A percentile compares a stretch with the other conserved stretches of the same genome.
These are phyloP conservation scores for Phlebiopsis flavidoalba DNA, from an alignment of 768 basidiomycete genomes.

Conservation along the genomic window DNA sequence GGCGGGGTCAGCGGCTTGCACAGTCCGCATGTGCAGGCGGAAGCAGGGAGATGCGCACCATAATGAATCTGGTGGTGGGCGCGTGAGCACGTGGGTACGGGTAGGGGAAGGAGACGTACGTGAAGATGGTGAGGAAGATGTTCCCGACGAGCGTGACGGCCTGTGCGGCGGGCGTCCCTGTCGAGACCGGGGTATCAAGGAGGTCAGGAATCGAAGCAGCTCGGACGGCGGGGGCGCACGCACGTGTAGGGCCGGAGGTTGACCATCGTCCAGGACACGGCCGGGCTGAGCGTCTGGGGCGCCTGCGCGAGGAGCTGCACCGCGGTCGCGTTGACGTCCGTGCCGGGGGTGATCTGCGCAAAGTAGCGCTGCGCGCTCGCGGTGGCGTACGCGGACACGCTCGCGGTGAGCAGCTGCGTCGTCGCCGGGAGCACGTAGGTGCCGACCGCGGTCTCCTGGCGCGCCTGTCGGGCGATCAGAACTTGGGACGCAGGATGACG, in stretches of 20 bases:
- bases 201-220: background rate
- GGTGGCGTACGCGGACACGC: slow-evolving; percentile 20
- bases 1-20: background rate
- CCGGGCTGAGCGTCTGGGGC: slow-evolving; percentile 32
- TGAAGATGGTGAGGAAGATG: slow-evolving; percentile 27
- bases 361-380: slow-evolving; percentile 20
- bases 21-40: too few relatives aligned
- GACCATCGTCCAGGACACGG: slow-evolving; percentile 28
- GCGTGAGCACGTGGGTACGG: background rate
- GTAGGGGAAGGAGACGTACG: slow-evolving; percentile 19
- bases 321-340: slow-evolving; percentile 32
- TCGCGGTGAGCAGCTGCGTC: slow-evolving; percentile 18
- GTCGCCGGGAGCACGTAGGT: slow-evolving; percentile 35
- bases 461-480: slow-evolving; percentile 16
- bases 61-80: slow-evolving; percentile 22
- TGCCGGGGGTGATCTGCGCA: slow-evolving; percentile 21
- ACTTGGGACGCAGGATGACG: background rate
- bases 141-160: slow-evolving; percentile 40
- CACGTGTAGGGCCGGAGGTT: slow-evolving; percentile 37
- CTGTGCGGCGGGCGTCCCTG: slow-evolving; percentile 28
- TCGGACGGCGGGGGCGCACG: background rate
- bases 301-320: slow-evolving; percentile 32
- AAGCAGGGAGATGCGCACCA: slow-evolving; percentile 6
- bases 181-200: background rate
- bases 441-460: slow-evolving; percentile 36